phyloP scores from a whole-genome alignment of 2,329 filamentous ascomycete genomes.

The Cladosporium sp. region DNA sequence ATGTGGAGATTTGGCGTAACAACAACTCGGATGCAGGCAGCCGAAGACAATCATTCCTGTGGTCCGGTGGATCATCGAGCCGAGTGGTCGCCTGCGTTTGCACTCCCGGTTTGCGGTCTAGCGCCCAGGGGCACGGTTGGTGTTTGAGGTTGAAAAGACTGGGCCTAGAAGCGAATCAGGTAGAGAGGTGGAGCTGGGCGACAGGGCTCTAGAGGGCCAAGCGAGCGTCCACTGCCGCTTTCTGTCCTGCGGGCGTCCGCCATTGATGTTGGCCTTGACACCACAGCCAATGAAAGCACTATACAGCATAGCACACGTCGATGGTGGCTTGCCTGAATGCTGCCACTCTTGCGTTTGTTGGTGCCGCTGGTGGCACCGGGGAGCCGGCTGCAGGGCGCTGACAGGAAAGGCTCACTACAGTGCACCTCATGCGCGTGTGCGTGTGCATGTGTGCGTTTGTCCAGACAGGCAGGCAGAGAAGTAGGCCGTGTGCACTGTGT shows the following conservation, averaged over 20 bases:
- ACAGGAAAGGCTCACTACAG: not conserved
- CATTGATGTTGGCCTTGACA: not conserved
- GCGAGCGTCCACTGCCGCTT: constrained; percentile 2
- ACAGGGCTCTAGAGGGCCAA: not conserved
- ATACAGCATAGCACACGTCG: not conserved
- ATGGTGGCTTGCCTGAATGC: constrained; percentile 4
- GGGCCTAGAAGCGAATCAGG: constrained; percentile 14
- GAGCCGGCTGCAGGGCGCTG: constrained; percentile 12
- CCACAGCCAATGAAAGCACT: not conserved
- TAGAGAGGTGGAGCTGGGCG: constrained; percentile 7
- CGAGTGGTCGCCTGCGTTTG: not conserved
- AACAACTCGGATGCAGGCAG: constrained; percentile 10
- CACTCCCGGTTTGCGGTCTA: constrained; percentile 8
- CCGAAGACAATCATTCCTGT: not conserved
- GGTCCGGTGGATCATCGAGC: not conserved
- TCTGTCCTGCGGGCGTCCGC: not conserved
- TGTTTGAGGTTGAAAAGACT: constrained; percentile 1
- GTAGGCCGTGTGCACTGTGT: not conserved
- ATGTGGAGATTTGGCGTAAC: constrained; percentile 16
- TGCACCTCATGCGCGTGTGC: not conserved
- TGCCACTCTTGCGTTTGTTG: constrained; percentile 12
- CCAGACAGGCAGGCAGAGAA: not conserved
- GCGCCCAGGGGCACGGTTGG: constrained; percentile 17
- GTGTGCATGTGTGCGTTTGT: constrained; percentile 9
- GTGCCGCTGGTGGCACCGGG: constrained; percentile 13